Base-by-base conservation (phyloP, 257 asterid species). In the Salvia rosmarinus region DNA sequence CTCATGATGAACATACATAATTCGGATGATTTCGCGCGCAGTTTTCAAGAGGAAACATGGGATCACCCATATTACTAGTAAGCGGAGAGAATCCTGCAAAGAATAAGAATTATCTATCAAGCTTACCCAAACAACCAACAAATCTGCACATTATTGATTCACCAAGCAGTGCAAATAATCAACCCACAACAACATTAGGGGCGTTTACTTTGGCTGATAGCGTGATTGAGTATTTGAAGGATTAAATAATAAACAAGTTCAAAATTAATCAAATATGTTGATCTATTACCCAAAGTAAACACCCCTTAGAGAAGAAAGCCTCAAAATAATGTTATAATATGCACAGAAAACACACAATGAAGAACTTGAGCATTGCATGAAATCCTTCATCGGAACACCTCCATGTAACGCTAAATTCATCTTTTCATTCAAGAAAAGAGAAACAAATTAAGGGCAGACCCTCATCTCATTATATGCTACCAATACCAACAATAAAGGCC, bases 11-110 rank as follows among this genome's bases (percentile, higher is more conserved):
- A 87, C 88, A 39, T 79, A 87, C 71, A 83, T 59, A 13, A 84
- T 67, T 37, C 94, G 86, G 54, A 86, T 68, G 75, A 89, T 77
- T 81, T 91, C 96, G 13, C 96, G 93, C 19, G 74, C 83, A 64
- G 82, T 65, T 78, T 91, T 91, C 69, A 91, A 47, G 50, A 88
- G 81, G 79, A 82, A 75, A 70, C 98, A 86, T 0, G 89, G 86
- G 63, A 89, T 20, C 73, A 86, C 79, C 95, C 90, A 89, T 57
- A 85, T 32, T 44, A 82, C 78, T 46, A 91, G 75, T 58, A 86
- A 70, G 55, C 92, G 91, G 8, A 79, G 19, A 6, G 95, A 91
- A 23, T 77, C 88, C 98, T 91, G 91, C 81, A 79, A 63, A 76
- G 64, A 64, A n/a, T n/a, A n/a, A n/a, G n/a, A 74, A 79, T 25